phyloP scores from a whole-genome alignment of 2,329 filamentous ascomycete genomes.

The Orbilia oligospora region DNA sequence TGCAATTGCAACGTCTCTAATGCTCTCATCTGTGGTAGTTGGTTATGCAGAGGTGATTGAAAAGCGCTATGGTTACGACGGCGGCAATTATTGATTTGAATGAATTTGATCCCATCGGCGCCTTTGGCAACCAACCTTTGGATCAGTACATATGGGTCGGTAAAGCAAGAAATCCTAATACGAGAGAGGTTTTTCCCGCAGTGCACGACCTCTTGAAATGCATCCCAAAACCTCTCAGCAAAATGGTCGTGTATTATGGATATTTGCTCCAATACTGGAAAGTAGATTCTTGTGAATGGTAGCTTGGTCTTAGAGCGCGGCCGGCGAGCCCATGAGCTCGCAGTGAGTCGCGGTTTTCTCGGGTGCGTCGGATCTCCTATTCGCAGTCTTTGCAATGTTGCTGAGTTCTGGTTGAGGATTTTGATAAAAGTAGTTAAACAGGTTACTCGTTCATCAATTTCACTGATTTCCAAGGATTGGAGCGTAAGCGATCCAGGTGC shows the following conservation, averaged over 20 bases:
- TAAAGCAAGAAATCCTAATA: conserved; percentile 17
- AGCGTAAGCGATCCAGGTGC: neutral
- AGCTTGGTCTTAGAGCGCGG: neutral
- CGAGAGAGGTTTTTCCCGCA: neutral
- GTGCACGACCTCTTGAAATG: neutral
- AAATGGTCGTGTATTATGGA: conserved; percentile 32
- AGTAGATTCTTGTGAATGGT: neutral
- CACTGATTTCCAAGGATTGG: conserved; percentile 6
- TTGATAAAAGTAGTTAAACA: conserved; percentile 2
- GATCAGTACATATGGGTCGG: neutral
- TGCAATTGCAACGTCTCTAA: conserved; percentile 37
- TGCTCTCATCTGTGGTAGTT: conserved; percentile 16
- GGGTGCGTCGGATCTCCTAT: conserved; percentile 14
- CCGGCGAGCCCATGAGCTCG: conserved; percentile 1
- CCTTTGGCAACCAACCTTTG: neutral
- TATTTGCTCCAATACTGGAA: conserved; percentile 18
- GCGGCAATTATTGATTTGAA: conserved; percentile 9
- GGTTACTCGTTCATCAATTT: conserved; percentile 3
- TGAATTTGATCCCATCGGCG: neutral
- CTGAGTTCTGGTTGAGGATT: conserved; percentile 3
- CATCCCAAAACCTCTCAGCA: conserved; percentile 13
- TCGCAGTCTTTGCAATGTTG: neutral
- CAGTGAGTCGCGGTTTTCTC: neutral
- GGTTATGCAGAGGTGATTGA: neutral
- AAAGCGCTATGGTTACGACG: neutral